Evolutionary conservation across 176 grass and related monocot genomes (phyloP), one percentile per base, ranked within the genome.

Genomic region (Rhynchospora tenuis): DNA sequence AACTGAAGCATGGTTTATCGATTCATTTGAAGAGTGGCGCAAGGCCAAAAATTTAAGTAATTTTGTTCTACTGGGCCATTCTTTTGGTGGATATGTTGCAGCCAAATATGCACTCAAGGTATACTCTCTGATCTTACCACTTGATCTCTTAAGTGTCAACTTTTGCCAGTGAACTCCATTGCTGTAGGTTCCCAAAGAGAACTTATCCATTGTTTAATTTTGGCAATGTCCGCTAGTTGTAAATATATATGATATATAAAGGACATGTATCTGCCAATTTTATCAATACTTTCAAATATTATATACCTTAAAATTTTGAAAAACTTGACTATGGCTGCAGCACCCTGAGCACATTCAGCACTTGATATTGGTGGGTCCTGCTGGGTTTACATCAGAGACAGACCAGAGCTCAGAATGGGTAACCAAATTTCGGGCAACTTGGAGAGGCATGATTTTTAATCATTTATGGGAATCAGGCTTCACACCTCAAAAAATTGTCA

Each of bases 11-110:
- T 98, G 95, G 95, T 98, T 98, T 85, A 93, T 98, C 33, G 92
- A 98, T 93, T 95, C 95, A 82, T 95, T 98, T 4, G 95, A 98
- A 79, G 95, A 94, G 85, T 98, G 95, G 95, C 95, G 95, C 62
- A 98, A 95, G 85, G 91, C 95, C 52, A 98, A 95, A 80, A 93
- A 93, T 73, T 88, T 98, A 19, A 90, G 78, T 81, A 93, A 98
- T 85, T 98, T 98, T 90, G 83, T 98, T 88, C 91, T 98, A 78
- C 90, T 95, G 43, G 95, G 95, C 58, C 95, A 98, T 88, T 98
- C 95, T 64, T 98, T 98, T 80, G 95, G 95, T 86, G 95, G 95
- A 82, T 98, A 98, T 72, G 91, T 98, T 72, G 95, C 92, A 1
- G 91, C 95, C 83, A 98, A 98, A 83, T 98, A 98, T 88, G 95